Evolutionary conservation across 352 stramenopile genomes (phyloP).

Genomic region (Pythium angustatum): DNA sequence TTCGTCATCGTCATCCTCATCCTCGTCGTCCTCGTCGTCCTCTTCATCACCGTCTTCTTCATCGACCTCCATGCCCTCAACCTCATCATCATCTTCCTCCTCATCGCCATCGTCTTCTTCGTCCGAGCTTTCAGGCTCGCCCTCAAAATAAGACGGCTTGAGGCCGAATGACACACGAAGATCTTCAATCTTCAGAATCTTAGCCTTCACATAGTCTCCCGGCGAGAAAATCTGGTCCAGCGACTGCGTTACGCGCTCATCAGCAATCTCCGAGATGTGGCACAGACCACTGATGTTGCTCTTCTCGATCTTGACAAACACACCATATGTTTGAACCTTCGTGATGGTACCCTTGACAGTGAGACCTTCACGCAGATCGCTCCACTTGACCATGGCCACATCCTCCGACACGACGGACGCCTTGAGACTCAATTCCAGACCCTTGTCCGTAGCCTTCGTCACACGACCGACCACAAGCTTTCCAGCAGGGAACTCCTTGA

Average conservation of each 20-base stretch:
- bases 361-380: slow-evolving; percentile 87
- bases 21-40: slow-evolving; percentile 53
- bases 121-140: slow-evolving; percentile 88
- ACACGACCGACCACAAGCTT: slow-evolving; percentile 95
- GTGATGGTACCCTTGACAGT: slow-evolving; percentile 96
- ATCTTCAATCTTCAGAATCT: slow-evolving; percentile 94
- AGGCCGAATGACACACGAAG: slow-evolving; percentile 93
- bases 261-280: slow-evolving; percentile 95
- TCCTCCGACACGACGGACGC: slow-evolving; percentile 92
- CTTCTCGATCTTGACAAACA: slow-evolving; percentile 96
- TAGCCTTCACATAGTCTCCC: slow-evolving; percentile 96
- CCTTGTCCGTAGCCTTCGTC: slow-evolving; percentile 81
- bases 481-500: slow-evolving; percentile 87
- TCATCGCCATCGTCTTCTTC: slow-evolving; percentile 82
- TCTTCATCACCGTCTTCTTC: slow-evolving; percentile 52
- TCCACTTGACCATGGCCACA: slow-evolving; percentile 81
- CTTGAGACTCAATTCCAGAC: slow-evolving; percentile 94
- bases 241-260: slow-evolving; percentile 93
- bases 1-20: slow-evolving; percentile 47
- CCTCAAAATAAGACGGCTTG: slow-evolving; percentile 96
- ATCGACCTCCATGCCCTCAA: slow-evolving; percentile 39
- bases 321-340: slow-evolving; percentile 94
- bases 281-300: slow-evolving; percentile 94
- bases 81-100: slow-evolving; percentile 50
- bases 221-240: slow-evolving; percentile 93